Conservation (phyloP, 169 alveolate species). For the Plasmodium relictum region DNA sequence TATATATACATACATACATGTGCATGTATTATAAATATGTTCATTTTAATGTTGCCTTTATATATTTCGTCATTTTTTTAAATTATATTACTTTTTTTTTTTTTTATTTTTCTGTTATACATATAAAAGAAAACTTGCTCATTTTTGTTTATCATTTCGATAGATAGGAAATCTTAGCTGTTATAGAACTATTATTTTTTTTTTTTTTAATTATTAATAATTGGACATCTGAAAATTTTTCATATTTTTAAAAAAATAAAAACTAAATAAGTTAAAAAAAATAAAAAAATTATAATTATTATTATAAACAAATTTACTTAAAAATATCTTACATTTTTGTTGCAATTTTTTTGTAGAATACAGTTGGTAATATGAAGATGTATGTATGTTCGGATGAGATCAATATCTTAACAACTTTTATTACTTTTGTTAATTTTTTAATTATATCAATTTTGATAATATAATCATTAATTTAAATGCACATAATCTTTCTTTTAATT, state of each 20-base stretch:
- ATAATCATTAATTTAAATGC: not conserved
- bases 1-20: slow-evolving; percentile 6
- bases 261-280: not conserved
- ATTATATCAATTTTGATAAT: slow-evolving; percentile 2
- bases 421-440: slow-evolving; percentile 28
- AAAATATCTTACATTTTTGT: not conserved
- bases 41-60: not conserved
- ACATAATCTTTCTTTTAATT: not conserved
- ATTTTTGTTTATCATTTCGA: not conserved
- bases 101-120: not conserved
- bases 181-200: slow-evolving; percentile 12
- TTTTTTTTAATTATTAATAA: not conserved
- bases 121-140: not conserved
- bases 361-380: slow-evolving; percentile 4
- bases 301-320: not conserved
- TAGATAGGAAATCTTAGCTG: slow-evolving; percentile 8
- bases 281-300: not conserved
- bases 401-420: slow-evolving; percentile 31
- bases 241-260: slow-evolving; percentile 18
- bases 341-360: slow-evolving; percentile 12
- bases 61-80: slow-evolving; percentile 1
- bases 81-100: not conserved
- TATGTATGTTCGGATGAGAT: slow-evolving; percentile 21
- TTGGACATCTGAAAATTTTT: not conserved
- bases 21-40: not conserved